Evolutionary conservation across 2,329 filamentous ascomycete genomes (phyloP).

Genomic region (Cladosporium sp.): DNA sequence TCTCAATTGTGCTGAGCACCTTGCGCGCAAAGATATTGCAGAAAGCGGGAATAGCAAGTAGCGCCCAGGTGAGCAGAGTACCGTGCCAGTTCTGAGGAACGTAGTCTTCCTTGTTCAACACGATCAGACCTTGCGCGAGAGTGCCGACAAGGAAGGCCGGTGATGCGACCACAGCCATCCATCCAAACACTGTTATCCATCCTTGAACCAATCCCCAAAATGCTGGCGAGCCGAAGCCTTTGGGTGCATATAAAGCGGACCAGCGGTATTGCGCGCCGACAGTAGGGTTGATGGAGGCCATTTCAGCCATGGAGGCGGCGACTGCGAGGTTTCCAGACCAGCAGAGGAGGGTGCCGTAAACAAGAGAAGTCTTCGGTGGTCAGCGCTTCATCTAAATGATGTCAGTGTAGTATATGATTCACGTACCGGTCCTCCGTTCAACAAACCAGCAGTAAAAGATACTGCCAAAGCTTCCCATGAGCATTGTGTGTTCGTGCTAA

Average conservation of each 20-base stretch:
- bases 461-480: slow-evolving; percentile 23
- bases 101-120: slow-evolving; percentile 42
- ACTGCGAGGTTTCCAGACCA: slow-evolving; percentile 14
- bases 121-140: slow-evolving; percentile 41
- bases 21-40: slow-evolving; percentile 39
- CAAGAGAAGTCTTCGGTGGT: slow-evolving; percentile 11
- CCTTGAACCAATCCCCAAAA: slow-evolving; percentile 26
- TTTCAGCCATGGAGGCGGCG: slow-evolving; percentile 23
- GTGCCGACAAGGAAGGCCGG: slow-evolving; percentile 38
- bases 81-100: slow-evolving; percentile 43
- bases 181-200: slow-evolving; percentile 43
- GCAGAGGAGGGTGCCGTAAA: slow-evolving; percentile 20
- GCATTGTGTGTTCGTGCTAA: slow-evolving; percentile 10
- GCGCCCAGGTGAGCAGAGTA: slow-evolving; percentile 43
- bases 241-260: slow-evolving; percentile 20
- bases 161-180: slow-evolving; percentile 41
- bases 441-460: slow-evolving; percentile 11
- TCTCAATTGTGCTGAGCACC: slow-evolving; percentile 39
- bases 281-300: slow-evolving; percentile 24
- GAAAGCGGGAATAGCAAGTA: slow-evolving; percentile 24
- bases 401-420: not conserved
- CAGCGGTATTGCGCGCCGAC: slow-evolving; percentile 25
- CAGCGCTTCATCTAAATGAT: not conserved
- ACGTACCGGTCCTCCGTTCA: slow-evolving; percentile 22
- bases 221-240: not conserved